Evolutionary conservation across 1,284 basidiomycete species (phyloP).

Genomic region (Heimioporus retisporus): DNA sequence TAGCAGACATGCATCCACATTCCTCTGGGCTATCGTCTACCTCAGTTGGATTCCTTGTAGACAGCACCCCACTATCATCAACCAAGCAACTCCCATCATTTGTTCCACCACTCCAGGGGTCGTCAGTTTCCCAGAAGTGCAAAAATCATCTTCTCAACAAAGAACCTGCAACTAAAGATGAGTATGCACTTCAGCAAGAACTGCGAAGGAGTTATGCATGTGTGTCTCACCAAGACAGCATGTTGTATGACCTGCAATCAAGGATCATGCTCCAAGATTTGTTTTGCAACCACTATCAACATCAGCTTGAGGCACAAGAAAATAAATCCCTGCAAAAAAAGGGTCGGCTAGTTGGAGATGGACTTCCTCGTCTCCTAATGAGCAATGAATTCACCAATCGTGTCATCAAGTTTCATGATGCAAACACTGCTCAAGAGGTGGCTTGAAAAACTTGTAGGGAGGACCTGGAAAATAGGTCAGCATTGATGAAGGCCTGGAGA

Average conservation of each 20-base stretch:
- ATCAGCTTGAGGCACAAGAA: not conserved
- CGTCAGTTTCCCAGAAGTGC: not conserved
- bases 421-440: not conserved
- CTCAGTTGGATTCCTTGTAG: not conserved
- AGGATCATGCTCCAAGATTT: not conserved
- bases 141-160: not conserved
- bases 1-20: not conserved
- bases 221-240: not conserved
- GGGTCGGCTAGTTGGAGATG: not conserved
- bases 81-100: not conserved
- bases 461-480: not conserved
- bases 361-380: not conserved
- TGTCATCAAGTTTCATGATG: not conserved
- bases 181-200: not conserved
- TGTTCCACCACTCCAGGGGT: not conserved
- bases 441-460: not conserved
- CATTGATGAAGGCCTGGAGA: not conserved
- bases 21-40: not conserved
- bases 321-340: not conserved
- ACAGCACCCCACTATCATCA: not conserved
- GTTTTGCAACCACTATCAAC: not conserved
- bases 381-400: not conserved
- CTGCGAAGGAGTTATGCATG: not conserved
- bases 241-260: not conserved
- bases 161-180: not conserved